Conservation (phyloP, 2,329 filamentous ascomycete genomes). For the Aspergillus fumigatus region DNA sequence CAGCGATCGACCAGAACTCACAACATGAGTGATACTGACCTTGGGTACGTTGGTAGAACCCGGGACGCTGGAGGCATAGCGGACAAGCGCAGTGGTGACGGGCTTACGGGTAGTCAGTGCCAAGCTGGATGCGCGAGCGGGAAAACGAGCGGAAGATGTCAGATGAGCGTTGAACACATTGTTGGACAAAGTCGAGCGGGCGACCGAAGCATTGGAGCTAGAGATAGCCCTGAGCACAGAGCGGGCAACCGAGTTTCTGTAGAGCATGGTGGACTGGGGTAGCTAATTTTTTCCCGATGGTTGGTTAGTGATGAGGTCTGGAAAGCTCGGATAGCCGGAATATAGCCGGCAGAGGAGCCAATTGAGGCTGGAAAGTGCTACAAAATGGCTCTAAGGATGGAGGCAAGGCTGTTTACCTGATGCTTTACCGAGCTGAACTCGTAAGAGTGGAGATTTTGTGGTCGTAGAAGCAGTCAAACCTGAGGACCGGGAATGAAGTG, state of each 20-base stretch:
- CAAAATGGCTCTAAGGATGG: conserved; percentile 21
- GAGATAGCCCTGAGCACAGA: conserved; percentile 42
- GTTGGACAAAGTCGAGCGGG: conserved; percentile 38
- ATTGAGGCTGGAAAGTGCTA: conserved; percentile 27
- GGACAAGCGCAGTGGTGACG: conserved; percentile 46
- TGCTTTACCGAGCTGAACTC: conserved; percentile 29
- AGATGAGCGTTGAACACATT: conserved; percentile 42
- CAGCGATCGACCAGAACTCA: conserved; percentile 43
- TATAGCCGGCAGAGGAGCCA: conserved; percentile 21
- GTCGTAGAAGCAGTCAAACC: conserved; percentile 25
- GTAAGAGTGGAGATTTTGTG: conserved; percentile 31
- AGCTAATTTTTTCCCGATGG: conserved; percentile 27
- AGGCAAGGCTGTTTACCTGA: conserved; percentile 29
- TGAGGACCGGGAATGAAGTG: conserved; percentile 31
- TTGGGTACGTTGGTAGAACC: conserved; percentile 28
- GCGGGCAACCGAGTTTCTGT: conserved; percentile 42
- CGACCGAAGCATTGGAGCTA: conserved; percentile 40
- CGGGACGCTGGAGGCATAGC: conserved; percentile 42
- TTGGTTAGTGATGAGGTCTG: conserved; percentile 26
- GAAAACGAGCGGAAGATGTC: conserved; percentile 39
- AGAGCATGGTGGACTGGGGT: conserved; percentile 40
- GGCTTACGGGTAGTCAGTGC: conserved; percentile 43
- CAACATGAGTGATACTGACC: conserved; percentile 40
- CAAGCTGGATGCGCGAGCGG: conserved; percentile 35
- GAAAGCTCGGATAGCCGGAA: conserved; percentile 30